Conservation (phyloP, 2,329 filamentous ascomycete genomes). For the Metarhizium guizhouense region DNA sequence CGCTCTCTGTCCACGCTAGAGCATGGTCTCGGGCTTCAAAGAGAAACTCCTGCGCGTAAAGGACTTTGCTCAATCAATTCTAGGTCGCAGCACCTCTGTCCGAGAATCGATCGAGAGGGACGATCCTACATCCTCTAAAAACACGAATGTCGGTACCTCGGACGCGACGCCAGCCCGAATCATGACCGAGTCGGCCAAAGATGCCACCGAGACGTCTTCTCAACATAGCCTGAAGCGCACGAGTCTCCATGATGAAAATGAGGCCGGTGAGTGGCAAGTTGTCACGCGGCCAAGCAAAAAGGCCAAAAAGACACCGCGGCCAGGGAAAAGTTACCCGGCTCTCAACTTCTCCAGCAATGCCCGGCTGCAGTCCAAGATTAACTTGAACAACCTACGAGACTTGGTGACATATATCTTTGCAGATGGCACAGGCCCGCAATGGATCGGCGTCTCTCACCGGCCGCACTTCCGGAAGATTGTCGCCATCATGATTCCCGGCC, state of each 20-base stretch:
- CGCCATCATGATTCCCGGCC: constrained; percentile 80
- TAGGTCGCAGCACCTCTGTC: constrained; percentile 4
- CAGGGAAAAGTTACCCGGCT: constrained; percentile 48
- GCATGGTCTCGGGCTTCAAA: constrained; percentile 11
- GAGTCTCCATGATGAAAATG: constrained; percentile 31
- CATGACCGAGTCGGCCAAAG: constrained; percentile 10
- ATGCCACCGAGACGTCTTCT: constrained; percentile 9
- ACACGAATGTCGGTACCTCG: not conserved
- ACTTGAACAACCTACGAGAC: constrained; percentile 53
- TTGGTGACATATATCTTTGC: constrained; percentile 59
- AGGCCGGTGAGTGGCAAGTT: constrained; percentile 42
- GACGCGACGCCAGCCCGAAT: not conserved
- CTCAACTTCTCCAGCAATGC: constrained; percentile 49
- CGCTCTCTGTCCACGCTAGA: not conserved
- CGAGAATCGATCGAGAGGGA: not conserved
- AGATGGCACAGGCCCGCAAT: constrained; percentile 55
- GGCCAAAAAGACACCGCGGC: constrained; percentile 50
- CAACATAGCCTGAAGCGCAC: constrained; percentile 39
- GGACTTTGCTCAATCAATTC: constrained; percentile 9
- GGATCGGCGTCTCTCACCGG: constrained; percentile 54
- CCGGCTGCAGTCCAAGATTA: constrained; percentile 52
- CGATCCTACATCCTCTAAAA: not conserved
- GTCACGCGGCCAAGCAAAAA: constrained; percentile 48
- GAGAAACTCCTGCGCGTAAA: constrained; percentile 12
- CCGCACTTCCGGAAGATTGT: constrained; percentile 70